Conservation (phyloP, 169 alveolate genomes). For the Eimeria zaria region DNA sequence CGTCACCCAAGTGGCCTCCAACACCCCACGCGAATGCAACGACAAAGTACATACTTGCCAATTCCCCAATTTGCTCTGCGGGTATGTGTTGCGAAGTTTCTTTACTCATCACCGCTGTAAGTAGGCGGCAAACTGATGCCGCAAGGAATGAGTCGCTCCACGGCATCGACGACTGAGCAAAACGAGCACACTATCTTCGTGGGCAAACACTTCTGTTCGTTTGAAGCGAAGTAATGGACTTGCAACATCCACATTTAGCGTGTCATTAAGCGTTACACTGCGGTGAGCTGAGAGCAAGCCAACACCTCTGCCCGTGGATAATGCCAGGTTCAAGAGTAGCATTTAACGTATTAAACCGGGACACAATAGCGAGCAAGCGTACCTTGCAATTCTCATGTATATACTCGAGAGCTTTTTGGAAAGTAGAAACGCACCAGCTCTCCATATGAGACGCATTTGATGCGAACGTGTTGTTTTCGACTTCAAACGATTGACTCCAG, state of each 20-base stretch:
- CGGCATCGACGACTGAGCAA: conserved; percentile 51
- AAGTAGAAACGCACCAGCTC: conserved; percentile 61
- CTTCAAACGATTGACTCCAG: conserved; percentile 91
- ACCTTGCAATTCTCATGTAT: conserved; percentile 85
- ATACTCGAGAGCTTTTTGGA: conserved; percentile 83
- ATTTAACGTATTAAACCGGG: background rate
- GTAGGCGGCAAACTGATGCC: conserved; percentile 65
- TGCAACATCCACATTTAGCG: background rate
- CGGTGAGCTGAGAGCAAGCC: background rate
- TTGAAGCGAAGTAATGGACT: background rate
- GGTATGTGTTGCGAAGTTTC: background rate
- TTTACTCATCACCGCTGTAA: conserved; percentile 29
- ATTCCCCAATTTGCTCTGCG: background rate
- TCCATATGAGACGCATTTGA: conserved; percentile 85
- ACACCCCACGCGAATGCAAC: conserved; percentile 73
- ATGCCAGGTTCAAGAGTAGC: background rate
- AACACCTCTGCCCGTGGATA: background rate
- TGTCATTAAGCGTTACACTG: background rate
- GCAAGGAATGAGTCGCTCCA: conserved; percentile 50
- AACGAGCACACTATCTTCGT: background rate
- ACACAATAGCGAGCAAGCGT: background rate
- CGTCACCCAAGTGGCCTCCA: conserved; percentile 56
- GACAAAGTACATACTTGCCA: conserved; percentile 57
- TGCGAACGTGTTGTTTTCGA: conserved; percentile 42
- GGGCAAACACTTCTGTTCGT: background rate